These are phyloP conservation scores for Linderina pennispora DNA, from an alignment of 192 early-diverging fungal genomes.

Conservation along the genomic window DNA sequence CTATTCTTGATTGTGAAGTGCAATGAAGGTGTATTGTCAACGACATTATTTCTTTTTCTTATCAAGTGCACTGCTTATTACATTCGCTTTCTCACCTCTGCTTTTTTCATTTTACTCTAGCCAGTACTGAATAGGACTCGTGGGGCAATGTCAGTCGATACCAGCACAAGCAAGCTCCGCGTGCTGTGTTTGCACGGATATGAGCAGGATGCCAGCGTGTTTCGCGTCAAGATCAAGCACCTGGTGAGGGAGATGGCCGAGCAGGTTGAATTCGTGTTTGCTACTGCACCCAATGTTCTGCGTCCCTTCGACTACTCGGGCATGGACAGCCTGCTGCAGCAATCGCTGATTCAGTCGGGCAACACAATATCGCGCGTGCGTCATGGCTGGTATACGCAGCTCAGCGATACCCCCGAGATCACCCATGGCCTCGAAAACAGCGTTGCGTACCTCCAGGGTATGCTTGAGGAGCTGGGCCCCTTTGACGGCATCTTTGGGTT, in stretches of 20 bases:
- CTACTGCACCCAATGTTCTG: slow-evolving; percentile 30
- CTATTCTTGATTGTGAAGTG: background rate
- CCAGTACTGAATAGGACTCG: too few species aligned
- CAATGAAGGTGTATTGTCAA: background rate
- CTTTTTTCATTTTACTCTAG: too few species aligned
- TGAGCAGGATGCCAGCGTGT: slow-evolving; percentile 1
- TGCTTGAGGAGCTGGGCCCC: slow-evolving; percentile 29
- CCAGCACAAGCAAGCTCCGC: too few species aligned
- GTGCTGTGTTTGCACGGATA: slow-evolving; percentile 10
- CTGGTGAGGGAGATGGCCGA: background rate
- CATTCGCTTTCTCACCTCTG: background rate
- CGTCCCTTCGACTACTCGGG: slow-evolving; percentile 35
- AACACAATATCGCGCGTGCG: slow-evolving; percentile 12
- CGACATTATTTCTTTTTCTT: background rate
- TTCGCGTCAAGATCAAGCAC: slow-evolving; percentile 1
- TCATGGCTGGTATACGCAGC: slow-evolving; percentile 30
- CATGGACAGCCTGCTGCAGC: slow-evolving; percentile 29
- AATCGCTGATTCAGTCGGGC: slow-evolving; percentile 6
- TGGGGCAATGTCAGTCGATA: too few species aligned
- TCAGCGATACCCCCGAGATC: slow-evolving; percentile 24
- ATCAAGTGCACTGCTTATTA: background rate
- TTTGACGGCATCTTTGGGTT: slow-evolving; percentile 45
- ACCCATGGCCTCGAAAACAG: slow-evolving; percentile 21
- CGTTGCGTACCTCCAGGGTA: slow-evolving; percentile 14
- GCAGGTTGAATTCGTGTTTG: slow-evolving; percentile 15